Percentiles rank a stretch among this genome's conserved stretches.
These are phyloP conservation scores for Daucus carota DNA, from an alignment of 129 eudicot species.

Conservation along the genomic window DNA sequence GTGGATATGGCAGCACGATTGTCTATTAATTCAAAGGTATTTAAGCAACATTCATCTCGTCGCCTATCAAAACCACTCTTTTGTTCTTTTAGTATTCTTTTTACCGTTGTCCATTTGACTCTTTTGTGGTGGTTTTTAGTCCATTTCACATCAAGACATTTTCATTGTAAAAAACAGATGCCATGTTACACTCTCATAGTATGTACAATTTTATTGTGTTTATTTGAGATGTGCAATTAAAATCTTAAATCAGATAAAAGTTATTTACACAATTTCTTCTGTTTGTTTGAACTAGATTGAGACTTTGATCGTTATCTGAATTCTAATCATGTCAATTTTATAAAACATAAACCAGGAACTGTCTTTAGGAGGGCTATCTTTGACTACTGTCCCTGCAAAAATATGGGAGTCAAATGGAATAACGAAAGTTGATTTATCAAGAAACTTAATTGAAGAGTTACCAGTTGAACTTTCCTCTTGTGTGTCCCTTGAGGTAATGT, in stretches of 20 bases:
- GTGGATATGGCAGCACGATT: constrained; percentile 64
- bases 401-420: constrained; percentile 69
- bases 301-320: background rate
- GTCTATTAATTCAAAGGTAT: constrained; percentile 73
- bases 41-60: background rate
- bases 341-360: constrained; percentile 50
- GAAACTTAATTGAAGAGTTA: constrained; percentile 65
- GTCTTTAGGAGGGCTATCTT: constrained; percentile 55
- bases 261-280: background rate
- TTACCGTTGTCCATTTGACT: background rate
- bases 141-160: background rate
- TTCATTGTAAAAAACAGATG: background rate
- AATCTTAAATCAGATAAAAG: background rate
- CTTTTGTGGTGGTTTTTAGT: background rate
- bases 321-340: constrained; percentile 8
- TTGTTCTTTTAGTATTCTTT: background rate
- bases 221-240: background rate
- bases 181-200: background rate
- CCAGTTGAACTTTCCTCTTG: constrained; percentile 67
- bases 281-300: constrained; percentile 3
- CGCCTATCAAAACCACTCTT: background rate
- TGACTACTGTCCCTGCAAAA: constrained; percentile 64
- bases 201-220: background rate
- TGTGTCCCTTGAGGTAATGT: constrained; percentile 66
- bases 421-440: constrained; percentile 71